Evolutionary conservation across 345 rosid species (phyloP).

Genomic region (Firmiana major): DNA sequence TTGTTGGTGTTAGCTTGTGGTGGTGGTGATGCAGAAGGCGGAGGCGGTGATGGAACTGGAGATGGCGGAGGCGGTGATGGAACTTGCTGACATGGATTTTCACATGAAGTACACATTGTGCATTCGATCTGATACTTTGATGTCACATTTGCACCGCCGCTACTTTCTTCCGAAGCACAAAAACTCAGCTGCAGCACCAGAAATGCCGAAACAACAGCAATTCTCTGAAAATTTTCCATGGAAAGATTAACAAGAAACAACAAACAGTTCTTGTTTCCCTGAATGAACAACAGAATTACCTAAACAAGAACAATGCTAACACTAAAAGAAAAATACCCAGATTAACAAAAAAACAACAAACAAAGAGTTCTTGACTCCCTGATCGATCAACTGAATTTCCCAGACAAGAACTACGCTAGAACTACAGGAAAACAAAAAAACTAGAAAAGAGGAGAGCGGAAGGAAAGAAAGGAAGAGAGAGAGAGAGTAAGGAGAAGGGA

Average conservation of each 20-base stretch:
- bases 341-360: too few species aligned
- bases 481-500: neutral
- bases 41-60: constrained; percentile 32
- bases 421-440: too few species aligned
- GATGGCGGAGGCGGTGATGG: constrained; percentile 55
- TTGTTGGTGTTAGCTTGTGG: constrained; percentile 26
- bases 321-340: neutral
- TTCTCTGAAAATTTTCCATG: constrained; percentile 30
- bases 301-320: neutral
- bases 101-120: constrained; percentile 85
- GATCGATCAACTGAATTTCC: too few species aligned
- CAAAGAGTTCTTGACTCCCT: too few species aligned
- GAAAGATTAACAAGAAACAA: neutral
- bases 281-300: neutral
- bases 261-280: neutral
- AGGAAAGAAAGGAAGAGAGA: neutral
- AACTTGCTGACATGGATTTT: constrained; percentile 49
- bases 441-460: neutral
- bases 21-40: constrained; percentile 42
- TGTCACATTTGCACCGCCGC: neutral
- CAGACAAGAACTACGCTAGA: too few species aligned
- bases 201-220: constrained; percentile 11
- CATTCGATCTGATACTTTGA: constrained; percentile 64
- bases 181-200: constrained; percentile 17
- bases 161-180: neutral